These are phyloP conservation scores for Penicillium italicum DNA, from an alignment of 2,329 filamentous ascomycete genomes.

Conservation along the genomic window DNA sequence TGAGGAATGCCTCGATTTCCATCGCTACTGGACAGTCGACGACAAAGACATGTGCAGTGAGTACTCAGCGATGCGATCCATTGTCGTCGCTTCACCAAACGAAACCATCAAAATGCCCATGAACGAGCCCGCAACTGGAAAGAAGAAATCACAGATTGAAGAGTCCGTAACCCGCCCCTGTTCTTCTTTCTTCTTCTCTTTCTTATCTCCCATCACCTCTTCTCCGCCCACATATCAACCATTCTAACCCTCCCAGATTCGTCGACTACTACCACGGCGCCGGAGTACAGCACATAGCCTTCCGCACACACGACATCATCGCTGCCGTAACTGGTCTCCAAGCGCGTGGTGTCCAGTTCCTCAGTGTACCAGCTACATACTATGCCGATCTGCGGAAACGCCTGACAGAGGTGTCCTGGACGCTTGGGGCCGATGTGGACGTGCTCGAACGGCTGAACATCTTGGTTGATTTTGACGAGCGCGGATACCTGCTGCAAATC, in stretches of 20 bases:
- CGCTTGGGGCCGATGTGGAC: conserved; percentile 71
- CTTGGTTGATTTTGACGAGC: conserved; percentile 87
- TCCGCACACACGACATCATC: conserved; percentile 76
- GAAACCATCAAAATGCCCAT: conserved; percentile 93
- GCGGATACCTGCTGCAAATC: conserved; percentile 70
- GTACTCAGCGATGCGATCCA: conserved; percentile 76
- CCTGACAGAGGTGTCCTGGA: conserved; percentile 55
- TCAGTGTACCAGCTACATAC: conserved; percentile 76
- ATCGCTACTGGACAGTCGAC: conserved; percentile 93
- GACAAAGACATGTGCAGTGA: conserved; percentile 86
- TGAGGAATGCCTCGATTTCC: conserved; percentile 80
- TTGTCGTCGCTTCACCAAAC: conserved; percentile 81
- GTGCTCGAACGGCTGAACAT: conserved; percentile 71
- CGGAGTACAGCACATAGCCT: conserved; percentile 86
- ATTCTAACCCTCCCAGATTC: conserved; percentile 23
- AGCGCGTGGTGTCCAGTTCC: conserved; percentile 80
- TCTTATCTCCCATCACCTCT: not conserved
- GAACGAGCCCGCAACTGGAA: conserved; percentile 83
- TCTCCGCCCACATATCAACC: not conserved
- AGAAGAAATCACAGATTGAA: conserved; percentile 86
- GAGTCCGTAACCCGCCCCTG: conserved; percentile 53
- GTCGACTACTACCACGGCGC: conserved; percentile 81
- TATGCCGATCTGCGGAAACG: conserved; percentile 69
- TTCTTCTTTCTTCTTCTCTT: too few species aligned
- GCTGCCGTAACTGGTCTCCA: conserved; percentile 66